Base-by-base conservation (phyloP, 2,329 filamentous ascomycete genomes). In the Ascocoryne sarcoides region DNA sequence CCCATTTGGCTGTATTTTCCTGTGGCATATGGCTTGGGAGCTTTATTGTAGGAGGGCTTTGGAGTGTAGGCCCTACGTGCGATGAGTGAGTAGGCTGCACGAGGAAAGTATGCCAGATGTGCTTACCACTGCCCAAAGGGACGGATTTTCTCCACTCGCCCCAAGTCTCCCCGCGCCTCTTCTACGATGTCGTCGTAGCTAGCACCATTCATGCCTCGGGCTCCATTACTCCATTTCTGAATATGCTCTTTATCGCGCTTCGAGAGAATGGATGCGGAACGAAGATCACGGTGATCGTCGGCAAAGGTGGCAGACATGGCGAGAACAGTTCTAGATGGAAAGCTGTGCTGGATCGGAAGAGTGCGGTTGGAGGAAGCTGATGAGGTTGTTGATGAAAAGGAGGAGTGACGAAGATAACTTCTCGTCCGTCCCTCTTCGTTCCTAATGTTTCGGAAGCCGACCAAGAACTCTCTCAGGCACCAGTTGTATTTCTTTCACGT, bases 181-280 rank as follows among this genome's bases (percentile, higher is more conserved):
- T 38, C 26, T 10, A n/a, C 4, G 3, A 15, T 16, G n/a, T 2
- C 12, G n/a, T n/a, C n/a, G n/a, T n/a, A n/a, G n/a, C n/a, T n/a
- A n/a, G n/a, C n/a, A n/a, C n/a, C n/a, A n/a, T n/a, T n/a, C n/a
- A n/a, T n/a, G n/a, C n/a, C n/a, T 26, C 23, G 23, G 15, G 18
- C 16, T 7, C 57, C 56, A 29, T 46, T 38, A 31, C 33, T 38
- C 57, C 56, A 60, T 42, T 60, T 60, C 40, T 46, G 32, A 37
- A 32, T 38, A 20, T 55, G 48, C 35, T 59, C 54, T 32, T 53
- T 58, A 32, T 56, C 53, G 31, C 56, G 55, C 46, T 59, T 59
- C 48, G 46, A 59, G 15, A 39, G 32, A 12, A 49, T 42, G 16
- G 49, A 43, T 4, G 44, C 45, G 9, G 56, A 57, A n/a, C 58